Evolutionary conservation across 2,329 filamentous ascomycete species (phyloP).

Genomic region (Fusarium lyarnte): DNA sequence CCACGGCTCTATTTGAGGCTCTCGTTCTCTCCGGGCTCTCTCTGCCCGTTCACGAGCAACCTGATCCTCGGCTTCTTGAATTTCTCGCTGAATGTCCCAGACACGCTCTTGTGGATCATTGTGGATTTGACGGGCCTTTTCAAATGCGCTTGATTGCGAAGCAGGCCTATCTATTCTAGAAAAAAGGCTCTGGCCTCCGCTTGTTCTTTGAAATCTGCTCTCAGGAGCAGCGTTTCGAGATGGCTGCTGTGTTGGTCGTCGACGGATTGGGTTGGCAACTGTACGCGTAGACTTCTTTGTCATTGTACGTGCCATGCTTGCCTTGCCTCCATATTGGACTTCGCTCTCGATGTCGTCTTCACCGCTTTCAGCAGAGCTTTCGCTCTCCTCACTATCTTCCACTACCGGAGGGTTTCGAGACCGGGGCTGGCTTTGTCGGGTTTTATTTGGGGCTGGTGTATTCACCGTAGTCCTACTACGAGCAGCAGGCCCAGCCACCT

Average conservation of each 20-base stretch:
- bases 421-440: constrained; percentile 1
- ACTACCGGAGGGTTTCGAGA: background rate
- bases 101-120: constrained; percentile 25
- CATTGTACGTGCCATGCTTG: background rate
- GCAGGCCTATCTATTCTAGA: background rate
- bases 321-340: background rate
- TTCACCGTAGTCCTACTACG: constrained; percentile 21
- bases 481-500: background rate
- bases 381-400: constrained; percentile 1
- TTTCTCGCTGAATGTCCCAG: constrained; percentile 33
- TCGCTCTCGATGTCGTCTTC: background rate
- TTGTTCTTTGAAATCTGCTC: background rate
- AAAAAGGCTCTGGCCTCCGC: constrained; percentile 10
- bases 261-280: background rate
- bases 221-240: background rate
- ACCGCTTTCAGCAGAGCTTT: background rate
- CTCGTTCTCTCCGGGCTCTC: constrained; percentile 9
- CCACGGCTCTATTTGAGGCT: constrained; percentile 11
- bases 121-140: constrained; percentile 2
- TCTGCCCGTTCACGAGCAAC: constrained; percentile 22
- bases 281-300: background rate
- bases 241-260: background rate
- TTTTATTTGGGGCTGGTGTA: constrained; percentile 33
- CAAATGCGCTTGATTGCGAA: background rate
- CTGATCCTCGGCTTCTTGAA: constrained; percentile 29